Evolutionary conservation across 441 rosid genomes (phyloP).

Genomic region (Geranium incanum): DNA sequence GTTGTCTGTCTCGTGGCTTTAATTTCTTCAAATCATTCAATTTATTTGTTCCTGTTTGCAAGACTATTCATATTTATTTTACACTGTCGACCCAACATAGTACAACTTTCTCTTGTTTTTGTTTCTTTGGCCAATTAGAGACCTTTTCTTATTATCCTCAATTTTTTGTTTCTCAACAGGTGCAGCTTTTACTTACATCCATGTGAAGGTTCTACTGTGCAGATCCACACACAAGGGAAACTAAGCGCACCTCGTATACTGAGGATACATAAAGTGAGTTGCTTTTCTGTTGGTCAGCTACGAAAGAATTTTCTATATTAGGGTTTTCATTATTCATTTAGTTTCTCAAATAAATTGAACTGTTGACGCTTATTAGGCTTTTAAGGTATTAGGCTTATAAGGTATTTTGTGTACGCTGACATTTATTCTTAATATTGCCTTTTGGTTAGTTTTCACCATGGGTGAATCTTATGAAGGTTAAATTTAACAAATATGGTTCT

Average conservation of each 20-base stretch:
- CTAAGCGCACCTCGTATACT: slow-evolving; percentile 96
- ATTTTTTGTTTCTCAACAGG: slow-evolving; percentile 39
- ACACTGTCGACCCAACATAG: background rate
- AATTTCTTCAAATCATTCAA: background rate
- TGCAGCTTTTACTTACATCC: slow-evolving; percentile 97
- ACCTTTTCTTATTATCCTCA: slow-evolving; percentile 1
- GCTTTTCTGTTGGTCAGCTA: background rate
- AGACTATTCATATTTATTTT: background rate
- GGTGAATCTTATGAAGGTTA: background rate
- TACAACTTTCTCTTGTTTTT: slow-evolving; percentile 5
- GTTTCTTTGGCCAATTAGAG: background rate
- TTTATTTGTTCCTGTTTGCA: background rate
- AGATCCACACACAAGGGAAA: slow-evolving; percentile 89
- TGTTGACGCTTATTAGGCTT: background rate
- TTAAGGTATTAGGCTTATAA: background rate
- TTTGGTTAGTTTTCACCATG: background rate
- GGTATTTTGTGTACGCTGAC: background rate
- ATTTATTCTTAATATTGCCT: background rate
- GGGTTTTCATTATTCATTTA: slow-evolving; percentile 1
- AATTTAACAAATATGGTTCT: background rate
- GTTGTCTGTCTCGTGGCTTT: background rate
- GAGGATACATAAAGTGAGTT: slow-evolving; percentile 86
- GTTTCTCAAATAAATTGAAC: background rate
- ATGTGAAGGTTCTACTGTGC: slow-evolving; percentile 76
- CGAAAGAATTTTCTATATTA: background rate